These are phyloP conservation scores for Royoungia palumana DNA, from an alignment of 768 basidiomycete genomes.

Conservation along the genomic window DNA sequence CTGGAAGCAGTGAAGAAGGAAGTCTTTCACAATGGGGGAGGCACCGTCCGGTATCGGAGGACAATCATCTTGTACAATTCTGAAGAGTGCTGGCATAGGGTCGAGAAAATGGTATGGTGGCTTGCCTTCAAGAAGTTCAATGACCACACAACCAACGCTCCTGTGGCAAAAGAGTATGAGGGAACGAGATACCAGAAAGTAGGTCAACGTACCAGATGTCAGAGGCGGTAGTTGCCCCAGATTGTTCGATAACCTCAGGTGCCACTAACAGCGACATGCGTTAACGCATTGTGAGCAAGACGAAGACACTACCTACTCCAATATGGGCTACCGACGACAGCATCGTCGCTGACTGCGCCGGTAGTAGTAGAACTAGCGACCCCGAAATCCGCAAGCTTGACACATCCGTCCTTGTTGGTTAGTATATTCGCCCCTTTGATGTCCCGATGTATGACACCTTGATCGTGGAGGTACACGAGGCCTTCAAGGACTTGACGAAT, in stretches of 20 bases:
- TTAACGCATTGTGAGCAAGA: conserved; percentile 4
- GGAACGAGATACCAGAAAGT: neutral
- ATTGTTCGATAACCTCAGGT: conserved; percentile 98
- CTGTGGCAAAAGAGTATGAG: conserved; percentile 27
- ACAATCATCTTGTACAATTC: conserved; percentile 97
- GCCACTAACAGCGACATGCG: conserved; percentile 61
- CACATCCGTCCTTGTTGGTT: conserved; percentile 97
- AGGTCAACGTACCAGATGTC: conserved; percentile 78
- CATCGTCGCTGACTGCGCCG: conserved; percentile 75
- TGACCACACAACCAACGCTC: conserved; percentile 96
- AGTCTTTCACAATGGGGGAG: conserved; percentile 93
- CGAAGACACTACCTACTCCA: conserved; percentile 69
- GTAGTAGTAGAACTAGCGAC: conserved; percentile 81
- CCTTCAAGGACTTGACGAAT: conserved; percentile 96
- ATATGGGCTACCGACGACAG: conserved; percentile 96
- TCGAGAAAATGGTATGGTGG: conserved; percentile 95
- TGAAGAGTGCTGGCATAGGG: conserved; percentile 97
- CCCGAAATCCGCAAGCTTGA: conserved; percentile 99
- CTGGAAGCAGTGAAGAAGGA: conserved; percentile 96
- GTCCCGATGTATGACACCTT: conserved; percentile 98
- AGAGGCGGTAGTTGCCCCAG: conserved; percentile 93
- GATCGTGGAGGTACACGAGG: conserved; percentile 94
- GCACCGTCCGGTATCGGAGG: conserved; percentile 96
- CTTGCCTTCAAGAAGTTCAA: conserved; percentile 84
- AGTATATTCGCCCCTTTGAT: conserved; percentile 99